phyloP scores from a whole-genome alignment of 495 filamentous ascomycete species.

The Amphirosellinia nigrospora region DNA sequence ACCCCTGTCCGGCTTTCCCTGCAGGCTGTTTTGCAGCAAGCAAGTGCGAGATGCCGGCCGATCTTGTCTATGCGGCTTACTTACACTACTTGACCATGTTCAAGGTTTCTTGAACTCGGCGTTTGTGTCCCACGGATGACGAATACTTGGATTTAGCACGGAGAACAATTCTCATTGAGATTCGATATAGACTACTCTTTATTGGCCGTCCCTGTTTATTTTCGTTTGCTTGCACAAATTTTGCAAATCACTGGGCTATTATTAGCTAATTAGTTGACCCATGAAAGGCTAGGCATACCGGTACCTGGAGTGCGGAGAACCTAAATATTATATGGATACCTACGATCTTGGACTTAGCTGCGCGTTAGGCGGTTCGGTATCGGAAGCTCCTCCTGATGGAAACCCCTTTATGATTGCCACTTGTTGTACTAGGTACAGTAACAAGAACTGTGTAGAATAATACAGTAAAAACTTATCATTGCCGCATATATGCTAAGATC shows the following conservation, averaged over 20 bases:
- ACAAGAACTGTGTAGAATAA: not conserved
- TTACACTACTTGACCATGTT: too few relatives aligned
- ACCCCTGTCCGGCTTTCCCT: constrained; percentile 5
- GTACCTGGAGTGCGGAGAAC: constrained; percentile 6
- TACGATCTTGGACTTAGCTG: not conserved
- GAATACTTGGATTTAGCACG: not conserved
- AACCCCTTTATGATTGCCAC: not conserved
- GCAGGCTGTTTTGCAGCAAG: constrained; percentile 18
- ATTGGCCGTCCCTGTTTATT: not conserved
- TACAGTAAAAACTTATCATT: too few relatives aligned
- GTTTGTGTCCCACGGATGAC: not conserved
- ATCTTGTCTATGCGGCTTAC: constrained; percentile 19
- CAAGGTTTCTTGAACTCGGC: not conserved
- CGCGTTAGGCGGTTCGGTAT: constrained; percentile 20
- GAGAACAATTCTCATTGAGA: too few relatives aligned
- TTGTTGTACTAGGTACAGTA: not conserved
- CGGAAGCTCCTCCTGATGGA: constrained; percentile 5
- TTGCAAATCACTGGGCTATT: not conserved
- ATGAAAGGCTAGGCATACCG: not conserved
- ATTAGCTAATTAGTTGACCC: constrained; percentile 11
- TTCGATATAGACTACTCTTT: too few relatives aligned
- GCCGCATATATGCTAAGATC: not conserved
- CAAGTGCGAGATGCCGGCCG: constrained; percentile 21
- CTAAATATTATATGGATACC: not conserved
- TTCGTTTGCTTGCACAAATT: not conserved